Evolutionary conservation across 306 rosid species (phyloP), one percentile per base, ranked within the genome.

Genomic region (Oemleria cerasiformis): DNA sequence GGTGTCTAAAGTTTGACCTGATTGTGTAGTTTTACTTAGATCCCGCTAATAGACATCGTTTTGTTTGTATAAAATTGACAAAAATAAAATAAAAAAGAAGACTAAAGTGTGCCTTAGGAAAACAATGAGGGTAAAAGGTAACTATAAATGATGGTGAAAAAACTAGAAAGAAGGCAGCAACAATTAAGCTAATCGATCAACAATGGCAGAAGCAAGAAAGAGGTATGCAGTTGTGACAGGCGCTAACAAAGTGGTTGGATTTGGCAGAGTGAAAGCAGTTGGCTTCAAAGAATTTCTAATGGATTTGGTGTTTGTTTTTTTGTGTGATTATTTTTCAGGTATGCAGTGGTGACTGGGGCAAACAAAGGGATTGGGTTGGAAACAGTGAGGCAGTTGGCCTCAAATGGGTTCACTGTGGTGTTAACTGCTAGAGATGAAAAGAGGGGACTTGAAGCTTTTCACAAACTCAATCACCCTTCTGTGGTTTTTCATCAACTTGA

Each of bases 191-290:
- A 30, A 30, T 30, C 36, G 36, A 30, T 30, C 36, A 30, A 30
- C 36, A 30, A 30, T 30, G 36, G 36, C 36, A 30, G 36, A 30
- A 30, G 36, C 36, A 30, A 30, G 36, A 30, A 30, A 30, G 3
- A 72, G 54, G 44, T 20, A 43, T 67, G 82, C 78, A 21, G 83
- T 84, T 21, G 83, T 84, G 0, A 84, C 88, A 4, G 79, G 79
- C 6, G 66, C 72, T 63, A 74, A 74, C 30, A 74, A 70, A n/a
- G 83, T 79, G 1, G 64, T 79, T 21, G 83, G 83, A 25, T 65
- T 74, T 11, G 59, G 50, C 34, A 15, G 36, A 44, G 75, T 73
- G 10, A n/a, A 55, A 45, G 73, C 73, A 68, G 41, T 64, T 81
- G 75, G 81, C 76, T 13, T 73, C 75, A 15, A 65, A 73, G n/a